Conservation (phyloP, 345 rosid genomes). For the Barbarea vulgaris region DNA sequence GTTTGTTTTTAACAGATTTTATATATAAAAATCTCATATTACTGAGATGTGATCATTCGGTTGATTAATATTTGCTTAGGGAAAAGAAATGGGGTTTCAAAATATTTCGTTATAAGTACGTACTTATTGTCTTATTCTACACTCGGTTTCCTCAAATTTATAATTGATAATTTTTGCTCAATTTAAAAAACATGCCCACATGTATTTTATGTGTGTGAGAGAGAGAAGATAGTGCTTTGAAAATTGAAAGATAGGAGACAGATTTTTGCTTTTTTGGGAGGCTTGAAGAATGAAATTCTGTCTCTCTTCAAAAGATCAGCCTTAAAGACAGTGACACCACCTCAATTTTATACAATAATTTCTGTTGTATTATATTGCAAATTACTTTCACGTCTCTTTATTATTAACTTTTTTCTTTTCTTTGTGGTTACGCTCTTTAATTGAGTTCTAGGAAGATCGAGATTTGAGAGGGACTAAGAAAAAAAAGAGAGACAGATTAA, state of each 20-base stretch:
- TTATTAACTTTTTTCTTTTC: constrained; percentile 36
- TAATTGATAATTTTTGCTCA: neutral
- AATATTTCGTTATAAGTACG: neutral
- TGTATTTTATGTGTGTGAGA: constrained; percentile 14
- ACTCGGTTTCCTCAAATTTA: neutral
- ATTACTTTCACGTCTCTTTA: constrained; percentile 35
- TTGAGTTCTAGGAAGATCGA: constrained; percentile 32
- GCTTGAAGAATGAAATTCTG: constrained; percentile 75
- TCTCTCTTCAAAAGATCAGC: constrained; percentile 70
- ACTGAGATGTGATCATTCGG: neutral
- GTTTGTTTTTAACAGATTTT: neutral
- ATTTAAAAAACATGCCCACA: constrained; percentile 3
- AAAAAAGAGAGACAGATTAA: neutral
- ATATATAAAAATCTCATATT: neutral
- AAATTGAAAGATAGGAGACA: constrained; percentile 60
- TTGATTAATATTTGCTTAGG: neutral
- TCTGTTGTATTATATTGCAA: constrained; percentile 21
- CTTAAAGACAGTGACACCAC: constrained; percentile 44
- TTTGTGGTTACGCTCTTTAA: constrained; percentile 35
- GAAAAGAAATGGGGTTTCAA: neutral
- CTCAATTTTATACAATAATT: constrained; percentile 35
- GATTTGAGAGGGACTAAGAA: constrained; percentile 24
- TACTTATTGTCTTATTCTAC: neutral
- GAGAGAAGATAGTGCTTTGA: constrained; percentile 49
- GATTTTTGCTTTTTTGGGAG: constrained; percentile 56